Evolutionary conservation across 352 stramenopile species (phyloP).

Genomic region (Pythium insidiosum): DNA sequence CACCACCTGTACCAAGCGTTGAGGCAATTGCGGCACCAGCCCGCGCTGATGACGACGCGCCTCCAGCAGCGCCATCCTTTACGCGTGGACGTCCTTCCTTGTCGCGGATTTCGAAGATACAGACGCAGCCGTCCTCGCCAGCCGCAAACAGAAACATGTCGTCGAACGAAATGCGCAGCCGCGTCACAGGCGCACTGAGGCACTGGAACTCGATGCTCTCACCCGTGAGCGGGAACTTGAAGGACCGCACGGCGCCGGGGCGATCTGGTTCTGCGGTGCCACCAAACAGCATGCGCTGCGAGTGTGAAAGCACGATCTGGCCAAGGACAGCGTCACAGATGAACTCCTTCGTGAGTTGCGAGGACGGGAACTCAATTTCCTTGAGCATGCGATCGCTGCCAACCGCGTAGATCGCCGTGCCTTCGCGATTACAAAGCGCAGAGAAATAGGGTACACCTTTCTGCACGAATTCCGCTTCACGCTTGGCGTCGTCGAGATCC

Average conservation of each 20-base stretch:
- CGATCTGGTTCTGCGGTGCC: constrained; percentile 58
- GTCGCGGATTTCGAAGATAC: constrained; percentile 83
- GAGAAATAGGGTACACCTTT: constrained; percentile 90
- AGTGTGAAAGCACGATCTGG: constrained; percentile 80
- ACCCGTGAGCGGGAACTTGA: constrained; percentile 87
- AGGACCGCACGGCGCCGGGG: constrained; percentile 75
- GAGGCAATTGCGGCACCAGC: constrained; percentile 7
- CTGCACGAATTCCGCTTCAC: constrained; percentile 89
- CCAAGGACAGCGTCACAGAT: constrained; percentile 72
- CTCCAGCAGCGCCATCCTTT: constrained; percentile 16
- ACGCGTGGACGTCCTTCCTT: constrained; percentile 68
- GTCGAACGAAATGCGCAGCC: constrained; percentile 80
- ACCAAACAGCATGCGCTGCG: constrained; percentile 88
- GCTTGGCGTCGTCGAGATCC: constrained; percentile 88
- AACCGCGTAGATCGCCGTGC: constrained; percentile 76
- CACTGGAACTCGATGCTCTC: constrained; percentile 87
- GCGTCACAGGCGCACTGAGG: constrained; percentile 64
- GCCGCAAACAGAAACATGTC: constrained; percentile 86
- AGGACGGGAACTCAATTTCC: constrained; percentile 83
- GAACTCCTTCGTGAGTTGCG: constrained; percentile 72
- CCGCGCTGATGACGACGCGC: constrained; percentile 10
- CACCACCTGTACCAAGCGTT: constrained; percentile 7
- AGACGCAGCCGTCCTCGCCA: constrained; percentile 83
- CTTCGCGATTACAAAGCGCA: constrained; percentile 78
- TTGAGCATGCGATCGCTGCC: constrained; percentile 87